These are phyloP conservation scores for Suhomyces sp. DNA, from an alignment of 805 yeast species.

Conservation along the genomic window DNA sequence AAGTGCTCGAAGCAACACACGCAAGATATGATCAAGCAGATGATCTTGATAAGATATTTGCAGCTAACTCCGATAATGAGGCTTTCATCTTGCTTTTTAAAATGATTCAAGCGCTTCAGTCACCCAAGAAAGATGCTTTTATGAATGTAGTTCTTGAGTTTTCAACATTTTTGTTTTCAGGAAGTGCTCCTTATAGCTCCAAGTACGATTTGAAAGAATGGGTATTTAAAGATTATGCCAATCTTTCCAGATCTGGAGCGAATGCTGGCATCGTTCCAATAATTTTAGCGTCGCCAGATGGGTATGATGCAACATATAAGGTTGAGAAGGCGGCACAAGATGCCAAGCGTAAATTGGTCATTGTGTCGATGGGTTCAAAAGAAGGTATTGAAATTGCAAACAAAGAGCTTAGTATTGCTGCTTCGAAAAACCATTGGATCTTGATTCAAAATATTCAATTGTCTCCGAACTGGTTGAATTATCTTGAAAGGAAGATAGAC, in stretches of 20 bases:
- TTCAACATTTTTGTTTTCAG: constrained; percentile 25
- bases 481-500: constrained; percentile 49
- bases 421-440: constrained; percentile 63
- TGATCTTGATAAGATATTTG: constrained; percentile 9
- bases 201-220: constrained; percentile 32
- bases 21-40: constrained; percentile 10
- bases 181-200: constrained; percentile 28
- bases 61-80: constrained; percentile 17
- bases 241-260: constrained; percentile 8
- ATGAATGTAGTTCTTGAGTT: constrained; percentile 17
- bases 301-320: constrained; percentile 63
- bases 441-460: constrained; percentile 79
- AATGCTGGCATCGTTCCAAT: constrained; percentile 33
- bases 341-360: constrained; percentile 25
- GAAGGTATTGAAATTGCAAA: constrained; percentile 64
- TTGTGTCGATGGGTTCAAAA: constrained; percentile 71
- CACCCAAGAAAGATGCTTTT: constrained; percentile 9
- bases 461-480: constrained; percentile 61
- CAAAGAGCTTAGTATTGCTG: constrained; percentile 46
- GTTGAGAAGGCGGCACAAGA: constrained; percentile 46
- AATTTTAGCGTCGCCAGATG: constrained; percentile 57
- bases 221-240: no score
- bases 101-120: constrained; percentile 12
- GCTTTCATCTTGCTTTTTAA: constrained; percentile 14
- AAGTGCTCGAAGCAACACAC: constrained; percentile 9